Percentiles rank a stretch among this genome's conserved stretches.
Evolutionary conservation across 225 moss, liverwort and hornwort genomes (phyloP).

Genomic region (Polytrichum formosum): DNA sequence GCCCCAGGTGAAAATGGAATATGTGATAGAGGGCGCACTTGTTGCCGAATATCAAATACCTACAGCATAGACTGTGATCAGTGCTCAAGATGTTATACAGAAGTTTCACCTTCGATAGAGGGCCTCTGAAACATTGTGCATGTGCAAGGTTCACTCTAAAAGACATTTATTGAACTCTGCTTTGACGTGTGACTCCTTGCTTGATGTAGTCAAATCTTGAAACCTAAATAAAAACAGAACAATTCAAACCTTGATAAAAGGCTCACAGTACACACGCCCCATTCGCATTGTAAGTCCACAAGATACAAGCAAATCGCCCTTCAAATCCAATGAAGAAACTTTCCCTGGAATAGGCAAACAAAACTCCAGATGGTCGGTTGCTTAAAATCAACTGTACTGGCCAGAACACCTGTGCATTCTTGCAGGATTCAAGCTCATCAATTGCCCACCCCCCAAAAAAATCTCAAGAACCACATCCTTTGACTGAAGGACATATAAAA

Average conservation of each 20-base stretch:
- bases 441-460: constrained; percentile 25
- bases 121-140: too few relatives aligned
- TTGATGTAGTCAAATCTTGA: not conserved
- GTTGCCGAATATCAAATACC: constrained; percentile 71
- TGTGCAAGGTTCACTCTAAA: too few relatives aligned
- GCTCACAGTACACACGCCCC: constrained; percentile 57
- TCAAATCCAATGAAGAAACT: constrained; percentile 61
- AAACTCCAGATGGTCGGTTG: constrained; percentile 42
- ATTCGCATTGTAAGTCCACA: constrained; percentile 63
- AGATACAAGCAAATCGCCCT: constrained; percentile 70
- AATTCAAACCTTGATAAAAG: constrained; percentile 61
- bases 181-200: not conserved
- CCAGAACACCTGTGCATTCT: constrained; percentile 23
- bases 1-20: constrained; percentile 68
- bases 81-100: not conserved
- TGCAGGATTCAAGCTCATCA: constrained; percentile 23
- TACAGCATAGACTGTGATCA: constrained; percentile 13
- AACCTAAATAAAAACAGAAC: constrained; percentile 5
- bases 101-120: not conserved
- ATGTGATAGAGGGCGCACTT: constrained; percentile 63
- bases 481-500: not conserved
- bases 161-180: not conserved
- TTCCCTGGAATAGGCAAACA: constrained; percentile 54
- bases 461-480: constrained; percentile 23
- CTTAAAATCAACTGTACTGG: constrained; percentile 25